Evolutionary conservation across 148 eudicot genomes (phyloP).

Genomic region (Bassia scoparia): DNA sequence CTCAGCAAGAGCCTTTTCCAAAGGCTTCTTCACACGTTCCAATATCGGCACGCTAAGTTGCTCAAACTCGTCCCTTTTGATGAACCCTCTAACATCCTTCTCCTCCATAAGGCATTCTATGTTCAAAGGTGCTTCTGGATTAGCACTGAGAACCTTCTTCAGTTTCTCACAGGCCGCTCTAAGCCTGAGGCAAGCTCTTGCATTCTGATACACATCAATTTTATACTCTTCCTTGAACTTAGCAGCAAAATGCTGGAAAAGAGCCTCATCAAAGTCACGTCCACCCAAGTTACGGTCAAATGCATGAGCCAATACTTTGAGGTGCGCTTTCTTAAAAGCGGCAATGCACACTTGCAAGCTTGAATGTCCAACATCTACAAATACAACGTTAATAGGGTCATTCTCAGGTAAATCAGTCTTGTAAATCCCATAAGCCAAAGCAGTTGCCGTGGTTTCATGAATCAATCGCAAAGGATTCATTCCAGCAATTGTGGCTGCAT

Average conservation of each 20-base stretch:
- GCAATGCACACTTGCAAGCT: slow-evolving; percentile 89
- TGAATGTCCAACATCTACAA: slow-evolving; percentile 86
- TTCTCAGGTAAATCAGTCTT: slow-evolving; percentile 89
- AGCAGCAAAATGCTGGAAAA: slow-evolving; percentile 80
- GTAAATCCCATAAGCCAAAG: slow-evolving; percentile 89
- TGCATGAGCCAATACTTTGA: slow-evolving; percentile 80
- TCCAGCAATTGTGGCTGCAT: slow-evolving; percentile 84
- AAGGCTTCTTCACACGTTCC: slow-evolving; percentile 82
- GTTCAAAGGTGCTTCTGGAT: slow-evolving; percentile 92
- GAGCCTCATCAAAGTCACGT: slow-evolving; percentile 82
- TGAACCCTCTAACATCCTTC: slow-evolving; percentile 80
- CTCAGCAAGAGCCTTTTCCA: slow-evolving; percentile 91
- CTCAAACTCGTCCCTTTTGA: slow-evolving; percentile 90
- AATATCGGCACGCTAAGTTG: slow-evolving; percentile 68
- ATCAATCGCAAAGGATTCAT: slow-evolving; percentile 67
- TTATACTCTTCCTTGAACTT: slow-evolving; percentile 81
- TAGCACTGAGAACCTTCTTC: slow-evolving; percentile 93
- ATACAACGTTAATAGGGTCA: slow-evolving; percentile 75
- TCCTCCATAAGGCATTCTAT: slow-evolving; percentile 97
- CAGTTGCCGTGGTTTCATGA: slow-evolving; percentile 93
- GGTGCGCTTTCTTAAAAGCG: slow-evolving; percentile 84
- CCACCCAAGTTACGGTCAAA: slow-evolving; percentile 83
- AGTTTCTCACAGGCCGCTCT: slow-evolving; percentile 82
- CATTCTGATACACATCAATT: slow-evolving; percentile 81
- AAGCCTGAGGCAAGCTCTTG: slow-evolving; percentile 86